phyloP scores from a whole-genome alignment of 306 rosid species.

The Hippophae gyantsensis region DNA sequence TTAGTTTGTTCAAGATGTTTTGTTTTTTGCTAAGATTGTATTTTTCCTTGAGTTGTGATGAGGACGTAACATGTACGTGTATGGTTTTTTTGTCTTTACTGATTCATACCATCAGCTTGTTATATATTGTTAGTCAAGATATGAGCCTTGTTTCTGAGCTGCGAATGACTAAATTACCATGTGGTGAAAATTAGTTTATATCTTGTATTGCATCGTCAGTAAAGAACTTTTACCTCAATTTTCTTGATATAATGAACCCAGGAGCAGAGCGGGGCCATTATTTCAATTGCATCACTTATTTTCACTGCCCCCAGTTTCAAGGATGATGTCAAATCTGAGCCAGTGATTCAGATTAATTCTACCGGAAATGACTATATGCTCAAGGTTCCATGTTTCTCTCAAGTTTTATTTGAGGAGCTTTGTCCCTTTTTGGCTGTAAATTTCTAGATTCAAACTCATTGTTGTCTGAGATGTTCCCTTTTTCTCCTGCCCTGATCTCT shows the following conservation, averaged over 20 bases:
- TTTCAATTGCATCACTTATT: conserved; percentile 22
- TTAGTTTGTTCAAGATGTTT: not conserved
- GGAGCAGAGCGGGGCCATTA: conserved; percentile 40
- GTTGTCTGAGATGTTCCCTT: conserved; percentile 8
- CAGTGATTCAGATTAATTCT: conserved; percentile 25
- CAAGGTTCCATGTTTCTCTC: conserved; percentile 44
- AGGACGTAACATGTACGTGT: too few species aligned
- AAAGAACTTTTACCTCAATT: conserved; percentile 16
- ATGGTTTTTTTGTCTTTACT: too few species aligned
- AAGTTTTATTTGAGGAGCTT: not conserved
- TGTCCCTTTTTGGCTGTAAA: not conserved
- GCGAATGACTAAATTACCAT: not conserved
- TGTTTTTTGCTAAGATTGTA: too few species aligned
- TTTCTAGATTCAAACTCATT: conserved; percentile 1
- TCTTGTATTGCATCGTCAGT: not conserved
- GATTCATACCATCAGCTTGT: too few species aligned
- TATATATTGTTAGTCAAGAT: too few species aligned
- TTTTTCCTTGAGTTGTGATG: too few species aligned
- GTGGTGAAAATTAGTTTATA: conserved; percentile 1
- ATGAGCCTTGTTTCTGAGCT: not conserved
- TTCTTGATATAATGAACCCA: conserved; percentile 31
- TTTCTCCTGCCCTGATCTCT: not conserved
- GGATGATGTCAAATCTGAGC: conserved; percentile 32
- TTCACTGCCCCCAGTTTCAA: conserved; percentile 25
- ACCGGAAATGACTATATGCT: conserved; percentile 34